A percentile compares a stretch with the other conserved stretches of the same genome.
These are phyloP conservation scores for Suhomyces tanzawaensis DNA, from an alignment of 805 yeast species.

Conservation along the genomic window DNA sequence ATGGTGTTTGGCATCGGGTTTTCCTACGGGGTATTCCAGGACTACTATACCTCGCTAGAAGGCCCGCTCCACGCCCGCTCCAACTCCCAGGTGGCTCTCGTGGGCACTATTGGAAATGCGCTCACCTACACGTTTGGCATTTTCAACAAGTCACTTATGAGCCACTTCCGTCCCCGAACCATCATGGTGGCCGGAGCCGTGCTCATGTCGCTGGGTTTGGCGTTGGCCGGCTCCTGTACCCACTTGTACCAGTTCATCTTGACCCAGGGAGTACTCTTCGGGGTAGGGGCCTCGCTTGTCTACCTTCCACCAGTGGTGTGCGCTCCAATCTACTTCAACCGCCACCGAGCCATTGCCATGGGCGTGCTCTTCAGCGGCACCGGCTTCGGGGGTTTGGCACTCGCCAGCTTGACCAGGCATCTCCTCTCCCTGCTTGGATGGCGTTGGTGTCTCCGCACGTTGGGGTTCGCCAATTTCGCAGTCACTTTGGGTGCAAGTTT, in stretches of 20 bases:
- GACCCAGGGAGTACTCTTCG: slow-evolving; percentile 33
- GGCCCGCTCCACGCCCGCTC: slow-evolving; percentile 27
- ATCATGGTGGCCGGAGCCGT: slow-evolving; percentile 27
- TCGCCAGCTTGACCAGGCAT: slow-evolving; percentile 27
- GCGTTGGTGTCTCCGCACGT: slow-evolving; percentile 31
- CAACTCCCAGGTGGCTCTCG: slow-evolving; percentile 27
- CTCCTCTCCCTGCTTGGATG: slow-evolving; percentile 28
- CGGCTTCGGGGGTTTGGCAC: slow-evolving; percentile 33
- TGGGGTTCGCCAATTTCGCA: slow-evolving; percentile 26
- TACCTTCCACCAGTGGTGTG: slow-evolving; percentile 34
- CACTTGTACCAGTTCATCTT: slow-evolving; percentile 25
- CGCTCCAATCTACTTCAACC: slow-evolving; percentile 29
- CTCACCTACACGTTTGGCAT: slow-evolving; percentile 28
- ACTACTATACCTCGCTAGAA: slow-evolving; percentile 23
- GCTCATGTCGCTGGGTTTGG: slow-evolving; percentile 25
- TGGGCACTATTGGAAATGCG: slow-evolving; percentile 33
- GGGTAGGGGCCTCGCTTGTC: slow-evolving; percentile 30
- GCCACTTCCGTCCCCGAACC: slow-evolving; percentile 15
- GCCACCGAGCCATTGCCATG: slow-evolving; percentile 32
- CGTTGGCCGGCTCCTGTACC: slow-evolving; percentile 23
- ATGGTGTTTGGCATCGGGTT: slow-evolving; percentile 36
- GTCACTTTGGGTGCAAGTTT: slow-evolving; percentile 13
- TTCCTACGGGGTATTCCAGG: slow-evolving; percentile 38
- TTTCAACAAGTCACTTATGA: slow-evolving; percentile 20
- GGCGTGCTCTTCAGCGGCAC: slow-evolving; percentile 36